phyloP scores from a whole-genome alignment of 1,284 basidiomycete species.

The Fistulina hepatica region DNA sequence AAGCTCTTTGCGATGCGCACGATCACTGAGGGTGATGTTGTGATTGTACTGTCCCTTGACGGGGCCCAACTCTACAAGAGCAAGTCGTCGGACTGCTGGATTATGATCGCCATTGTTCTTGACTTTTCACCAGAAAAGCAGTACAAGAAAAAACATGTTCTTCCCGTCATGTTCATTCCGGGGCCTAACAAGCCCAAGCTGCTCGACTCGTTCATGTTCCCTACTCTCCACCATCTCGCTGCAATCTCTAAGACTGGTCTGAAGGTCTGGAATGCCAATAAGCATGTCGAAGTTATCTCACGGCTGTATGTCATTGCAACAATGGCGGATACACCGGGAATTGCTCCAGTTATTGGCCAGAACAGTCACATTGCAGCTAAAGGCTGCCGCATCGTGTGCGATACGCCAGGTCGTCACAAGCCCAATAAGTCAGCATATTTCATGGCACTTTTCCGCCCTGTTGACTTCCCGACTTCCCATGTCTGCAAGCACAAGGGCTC shows the following conservation, averaged over 20 bases:
- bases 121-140: constrained; percentile 4
- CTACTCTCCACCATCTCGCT: constrained; percentile 5
- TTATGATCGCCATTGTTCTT: constrained; percentile 12
- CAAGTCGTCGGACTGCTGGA: constrained; percentile 18
- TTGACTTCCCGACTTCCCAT: constrained; percentile 12
- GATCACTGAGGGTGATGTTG: constrained; percentile 19
- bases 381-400: constrained; percentile 15
- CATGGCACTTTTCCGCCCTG: constrained; percentile 15
- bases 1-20: constrained; percentile 14
- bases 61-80: constrained; percentile 19
- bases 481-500: constrained; percentile 13
- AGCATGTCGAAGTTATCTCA: not conserved
- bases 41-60: constrained; percentile 20
- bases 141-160: constrained; percentile 5
- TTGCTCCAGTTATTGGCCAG: constrained; percentile 1
- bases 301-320: not conserved
- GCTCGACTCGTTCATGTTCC: constrained; percentile 7
- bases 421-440: constrained; percentile 14
- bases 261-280: constrained; percentile 3
- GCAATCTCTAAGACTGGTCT: constrained; percentile 7
- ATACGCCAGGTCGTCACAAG: constrained; percentile 21
- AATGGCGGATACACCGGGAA: constrained; percentile 7
- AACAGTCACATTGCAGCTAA: constrained; percentile 4
- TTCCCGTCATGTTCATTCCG: constrained; percentile 2
- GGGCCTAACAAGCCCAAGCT: constrained; percentile 4